A percentile compares a stretch with the other conserved stretches of the same genome.
phyloP scores from a whole-genome alignment of 768 basidiomycete genomes.

The Lentinula edodes region DNA sequence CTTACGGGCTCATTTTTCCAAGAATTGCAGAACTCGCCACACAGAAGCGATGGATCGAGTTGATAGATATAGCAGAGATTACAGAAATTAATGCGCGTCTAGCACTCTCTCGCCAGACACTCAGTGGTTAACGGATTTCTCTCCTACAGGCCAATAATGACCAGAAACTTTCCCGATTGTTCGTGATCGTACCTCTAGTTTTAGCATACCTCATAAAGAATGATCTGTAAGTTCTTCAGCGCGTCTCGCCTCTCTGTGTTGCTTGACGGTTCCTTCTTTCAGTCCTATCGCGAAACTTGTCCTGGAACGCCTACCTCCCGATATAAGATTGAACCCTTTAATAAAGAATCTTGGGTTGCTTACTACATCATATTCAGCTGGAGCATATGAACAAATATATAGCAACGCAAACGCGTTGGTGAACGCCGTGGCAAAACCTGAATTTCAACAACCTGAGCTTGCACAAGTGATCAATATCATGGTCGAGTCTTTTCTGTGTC shows the following conservation, averaged over 20 bases:
- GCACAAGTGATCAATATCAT: conserved; percentile 39
- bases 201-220: conserved; percentile 62
- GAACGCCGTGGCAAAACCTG: conserved; percentile 34
- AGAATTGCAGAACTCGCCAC: conserved; percentile 38
- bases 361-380: conserved; percentile 44
- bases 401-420: conserved; percentile 36
- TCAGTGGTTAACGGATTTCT: not conserved
- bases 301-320: conserved; percentile 48
- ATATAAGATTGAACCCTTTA: conserved; percentile 37
- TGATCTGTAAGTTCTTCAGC: conserved; percentile 42
- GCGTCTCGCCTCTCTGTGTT: not conserved
- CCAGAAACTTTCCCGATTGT: conserved; percentile 36
- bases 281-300: conserved; percentile 60
- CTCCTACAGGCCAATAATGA: conserved; percentile 28
- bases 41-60: conserved; percentile 33
- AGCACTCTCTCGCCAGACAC: not conserved
- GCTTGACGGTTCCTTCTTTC: not conserved
- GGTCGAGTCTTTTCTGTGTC: conserved; percentile 48
- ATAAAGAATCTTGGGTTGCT: conserved; percentile 41
- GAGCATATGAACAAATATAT: conserved; percentile 54
- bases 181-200: conserved; percentile 55
- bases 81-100: conserved; percentile 48
- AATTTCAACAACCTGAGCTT: conserved; percentile 41
- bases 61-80: conserved; percentile 44
- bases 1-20: conserved; percentile 41